Conservation (phyloP, 2,329 filamentous ascomycete genomes). For the Pseudogymnoascus sp. region DNA sequence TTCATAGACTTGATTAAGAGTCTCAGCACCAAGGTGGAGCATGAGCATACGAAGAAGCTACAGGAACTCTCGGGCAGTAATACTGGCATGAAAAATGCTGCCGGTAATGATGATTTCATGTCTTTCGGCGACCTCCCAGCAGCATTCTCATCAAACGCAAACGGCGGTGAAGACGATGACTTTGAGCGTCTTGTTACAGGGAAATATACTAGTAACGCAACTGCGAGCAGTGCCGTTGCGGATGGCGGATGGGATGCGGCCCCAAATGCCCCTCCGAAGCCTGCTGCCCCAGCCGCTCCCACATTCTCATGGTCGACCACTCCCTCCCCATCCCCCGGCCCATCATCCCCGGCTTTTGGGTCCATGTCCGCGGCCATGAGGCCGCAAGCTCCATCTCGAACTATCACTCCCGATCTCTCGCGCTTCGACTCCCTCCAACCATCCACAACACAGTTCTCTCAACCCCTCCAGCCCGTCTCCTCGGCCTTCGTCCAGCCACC, state of each 20-base stretch:
- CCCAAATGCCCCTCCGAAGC: constrained; percentile 30
- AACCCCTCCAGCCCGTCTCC: constrained; percentile 44
- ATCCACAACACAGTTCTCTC: constrained; percentile 55
- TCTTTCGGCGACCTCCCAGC: constrained; percentile 61
- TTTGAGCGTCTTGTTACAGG: constrained; percentile 90
- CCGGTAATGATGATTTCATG: constrained; percentile 59
- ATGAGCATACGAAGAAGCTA: constrained; percentile 81
- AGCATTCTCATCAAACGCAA: constrained; percentile 41
- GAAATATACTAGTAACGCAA: constrained; percentile 36
- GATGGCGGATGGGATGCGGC: constrained; percentile 46
- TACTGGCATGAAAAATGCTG: constrained; percentile 41
- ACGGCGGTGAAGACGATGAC: constrained; percentile 59
- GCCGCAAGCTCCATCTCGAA: constrained; percentile 40
- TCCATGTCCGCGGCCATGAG: constrained; percentile 28
- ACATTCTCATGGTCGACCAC: constrained; percentile 58
- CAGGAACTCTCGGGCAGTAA: constrained; percentile 67
- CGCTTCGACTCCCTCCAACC: constrained; percentile 50
- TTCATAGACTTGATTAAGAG: constrained; percentile 87
- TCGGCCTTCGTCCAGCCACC: not conserved
- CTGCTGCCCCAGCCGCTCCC: constrained; percentile 36
- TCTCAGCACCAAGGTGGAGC: constrained; percentile 72
- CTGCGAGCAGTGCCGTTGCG: constrained; percentile 31
- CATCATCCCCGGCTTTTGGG: constrained; percentile 11
- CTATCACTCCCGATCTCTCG: constrained; percentile 52
- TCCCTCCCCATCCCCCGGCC: constrained; percentile 35